Evolutionary conservation across 2,329 filamentous ascomycete species (phyloP).

Genomic region (Colletotrichum scovillei): DNA sequence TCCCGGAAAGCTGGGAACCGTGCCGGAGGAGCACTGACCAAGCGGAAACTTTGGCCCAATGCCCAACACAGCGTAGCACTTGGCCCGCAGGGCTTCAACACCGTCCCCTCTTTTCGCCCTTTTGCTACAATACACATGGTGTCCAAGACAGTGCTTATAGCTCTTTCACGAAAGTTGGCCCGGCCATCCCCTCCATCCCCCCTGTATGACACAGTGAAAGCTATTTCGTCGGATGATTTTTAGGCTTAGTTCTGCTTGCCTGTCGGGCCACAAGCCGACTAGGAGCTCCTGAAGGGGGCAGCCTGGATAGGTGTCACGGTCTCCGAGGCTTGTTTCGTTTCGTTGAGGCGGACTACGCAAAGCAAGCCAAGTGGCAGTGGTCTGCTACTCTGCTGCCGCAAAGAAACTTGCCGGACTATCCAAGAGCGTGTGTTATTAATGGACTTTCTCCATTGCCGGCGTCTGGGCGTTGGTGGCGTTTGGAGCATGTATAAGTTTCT

Average conservation of each 20-base stretch:
- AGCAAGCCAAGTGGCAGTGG: constrained; percentile 29
- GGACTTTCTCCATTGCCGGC: constrained; percentile 14
- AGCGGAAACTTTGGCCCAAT: constrained; percentile 19
- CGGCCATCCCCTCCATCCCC: not conserved
- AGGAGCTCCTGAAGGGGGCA: constrained; percentile 19
- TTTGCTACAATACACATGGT: constrained; percentile 3
- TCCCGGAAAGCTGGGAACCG: constrained; percentile 30
- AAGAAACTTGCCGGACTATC: constrained; percentile 31
- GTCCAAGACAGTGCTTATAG: not conserved
- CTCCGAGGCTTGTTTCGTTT: constrained; percentile 36
- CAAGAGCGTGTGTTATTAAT: constrained; percentile 32
- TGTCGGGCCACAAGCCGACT: constrained; percentile 28
- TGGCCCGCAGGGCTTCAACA: not conserved
- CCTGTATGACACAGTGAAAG: not conserved
- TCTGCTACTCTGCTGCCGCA: constrained; percentile 25
- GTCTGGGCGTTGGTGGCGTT: constrained; percentile 32
- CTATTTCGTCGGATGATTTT: constrained; percentile 27
- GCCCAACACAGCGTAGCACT: not conserved
- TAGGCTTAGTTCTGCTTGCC: constrained; percentile 21
- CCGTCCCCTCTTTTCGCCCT: constrained; percentile 3
- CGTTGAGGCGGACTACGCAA: constrained; percentile 35
- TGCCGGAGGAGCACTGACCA: constrained; percentile 32
- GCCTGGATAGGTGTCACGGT: constrained; percentile 34
- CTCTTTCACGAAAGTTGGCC: not conserved
- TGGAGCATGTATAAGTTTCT: constrained; percentile 29